Base-by-base conservation (phyloP, 768 basidiomycete species). In the Amanita thiersii region DNA sequence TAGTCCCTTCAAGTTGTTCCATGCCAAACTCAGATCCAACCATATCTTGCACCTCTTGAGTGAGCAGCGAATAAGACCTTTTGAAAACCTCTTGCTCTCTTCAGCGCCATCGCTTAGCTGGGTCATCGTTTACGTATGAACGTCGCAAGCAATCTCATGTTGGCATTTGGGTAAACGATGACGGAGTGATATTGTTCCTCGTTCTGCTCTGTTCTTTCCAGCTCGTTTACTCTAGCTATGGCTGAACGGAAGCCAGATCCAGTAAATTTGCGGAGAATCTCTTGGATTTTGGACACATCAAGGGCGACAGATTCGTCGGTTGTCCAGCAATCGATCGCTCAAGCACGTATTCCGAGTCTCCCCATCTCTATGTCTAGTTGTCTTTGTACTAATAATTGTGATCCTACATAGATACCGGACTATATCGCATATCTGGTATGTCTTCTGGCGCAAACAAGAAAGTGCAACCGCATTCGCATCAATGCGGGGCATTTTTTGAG, bases 401-500 rank as follows among this genome's bases (percentile, higher is more conserved):
- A n/a, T 36, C 4, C 52, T n/a, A n/a, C n/a, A n/a, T n/a, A 91
- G 87, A 89, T 83, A 49, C 87, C 92, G 34, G 91, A 96, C 61
- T 98, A 96, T 61, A 82, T 91, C 46, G 92, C 85, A 44, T 98
- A 99, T 74, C 81, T 99, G 49, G 86, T 86, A 15, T 88, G 93
- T 60, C 92, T 97, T 66, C 79, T 98, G 49, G 80, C 84, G 44
- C 70, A 73, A 33, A 66, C 87, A 69, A 72, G 81, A 46, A 91
- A 97, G 64, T 85, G 91, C 56, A 90, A 90, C 57, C 84, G 86
- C 37, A 90, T 94, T 59, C 80, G 94, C 39, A 87, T 88, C 46
- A 93, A 97, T 66, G 93, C 94, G 18, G 94, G 94, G 30, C 87
- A 97, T 54, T 71, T 97, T 15, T 79, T 99, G 63, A 99, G 98